Percentiles rank a stretch among this genome's conserved stretches.
phyloP scores from a whole-genome alignment of 495 filamentous ascomycete species.

The Bacidia rubella region DNA sequence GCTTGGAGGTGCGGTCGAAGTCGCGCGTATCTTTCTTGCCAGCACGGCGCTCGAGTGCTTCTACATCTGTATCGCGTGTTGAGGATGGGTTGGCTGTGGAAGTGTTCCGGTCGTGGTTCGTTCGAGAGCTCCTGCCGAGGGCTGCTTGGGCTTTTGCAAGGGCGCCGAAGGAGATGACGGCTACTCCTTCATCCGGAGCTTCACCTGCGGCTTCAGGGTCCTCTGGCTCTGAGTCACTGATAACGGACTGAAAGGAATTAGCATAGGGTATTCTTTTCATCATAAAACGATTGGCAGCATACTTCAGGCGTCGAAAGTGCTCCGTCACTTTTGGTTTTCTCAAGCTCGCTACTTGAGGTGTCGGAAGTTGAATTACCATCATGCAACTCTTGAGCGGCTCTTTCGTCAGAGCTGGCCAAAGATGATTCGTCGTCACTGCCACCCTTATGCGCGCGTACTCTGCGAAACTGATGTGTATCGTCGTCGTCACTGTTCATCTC shows the following conservation, averaged over 20 bases:
- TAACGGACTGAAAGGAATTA: no score
- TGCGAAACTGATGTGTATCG: neutral
- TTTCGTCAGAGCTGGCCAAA: neutral
- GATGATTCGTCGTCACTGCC: slow-evolving; percentile 16
- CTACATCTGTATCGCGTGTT: slow-evolving; percentile 23
- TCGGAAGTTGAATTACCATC: no score
- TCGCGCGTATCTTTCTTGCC: slow-evolving; percentile 25
- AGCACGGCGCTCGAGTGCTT: slow-evolving; percentile 28
- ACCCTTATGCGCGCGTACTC: slow-evolving; percentile 4
- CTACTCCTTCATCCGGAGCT: slow-evolving; percentile 15
- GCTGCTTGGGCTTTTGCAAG: slow-evolving; percentile 72
- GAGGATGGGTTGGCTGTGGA: slow-evolving; percentile 6
- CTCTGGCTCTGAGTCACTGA: neutral
- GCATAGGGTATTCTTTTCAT: no score
- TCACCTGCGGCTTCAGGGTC: neutral
- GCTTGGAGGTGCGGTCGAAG: slow-evolving; percentile 57
- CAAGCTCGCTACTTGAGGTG: no score
- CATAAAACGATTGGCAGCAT: no score
- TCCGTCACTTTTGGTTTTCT: no score
- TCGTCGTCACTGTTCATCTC: no score
- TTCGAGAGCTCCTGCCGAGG: slow-evolving; percentile 33
- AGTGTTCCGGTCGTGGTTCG: slow-evolving; percentile 7
- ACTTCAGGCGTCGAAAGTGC: no score
- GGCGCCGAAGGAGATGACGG: slow-evolving; percentile 68
- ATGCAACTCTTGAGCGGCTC: no score